A percentile compares a stretch with the other conserved stretches of the same genome.
These are phyloP conservation scores for Termitomyces sp. DNA, from an alignment of 768 basidiomycete species.

Conservation along the genomic window DNA sequence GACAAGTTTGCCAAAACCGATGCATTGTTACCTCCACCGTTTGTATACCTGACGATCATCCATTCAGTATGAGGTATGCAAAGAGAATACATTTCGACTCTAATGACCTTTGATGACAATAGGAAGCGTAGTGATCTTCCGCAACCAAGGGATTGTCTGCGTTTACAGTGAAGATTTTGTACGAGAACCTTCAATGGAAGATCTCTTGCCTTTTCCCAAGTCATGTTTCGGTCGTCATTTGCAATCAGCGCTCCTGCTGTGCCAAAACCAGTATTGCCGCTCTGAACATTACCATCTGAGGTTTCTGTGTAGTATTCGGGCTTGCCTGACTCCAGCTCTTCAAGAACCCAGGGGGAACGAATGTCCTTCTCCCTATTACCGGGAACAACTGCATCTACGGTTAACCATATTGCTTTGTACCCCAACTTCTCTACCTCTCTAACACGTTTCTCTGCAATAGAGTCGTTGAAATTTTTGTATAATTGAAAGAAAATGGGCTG, in stretches of 20 bases:
- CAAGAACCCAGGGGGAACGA: slow-evolving; percentile 53
- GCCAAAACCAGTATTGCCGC: slow-evolving; percentile 43
- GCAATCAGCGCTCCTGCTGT: slow-evolving; percentile 66
- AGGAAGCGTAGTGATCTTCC: slow-evolving; percentile 65
- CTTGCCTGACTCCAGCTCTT: slow-evolving; percentile 48
- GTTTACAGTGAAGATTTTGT: background rate
- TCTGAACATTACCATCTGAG: slow-evolving; percentile 28
- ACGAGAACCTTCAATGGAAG: background rate
- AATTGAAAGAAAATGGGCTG: slow-evolving; percentile 81
- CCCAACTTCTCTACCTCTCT: slow-evolving; percentile 68
- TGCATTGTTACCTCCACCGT: slow-evolving; percentile 55
- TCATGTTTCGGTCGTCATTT: slow-evolving; percentile 73
- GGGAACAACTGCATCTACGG: slow-evolving; percentile 84
- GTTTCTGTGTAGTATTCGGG: slow-evolving; percentile 24
- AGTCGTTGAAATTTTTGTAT: slow-evolving; percentile 76
- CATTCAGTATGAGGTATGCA: background rate
- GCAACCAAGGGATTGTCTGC: slow-evolving; percentile 76
- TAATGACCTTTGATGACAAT: slow-evolving; percentile 78
- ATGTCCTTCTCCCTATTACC: slow-evolving; percentile 80
- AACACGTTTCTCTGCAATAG: slow-evolving; percentile 64
- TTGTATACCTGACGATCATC: slow-evolving; percentile 54
- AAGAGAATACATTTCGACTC: background rate
- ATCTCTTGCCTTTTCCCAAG: slow-evolving; percentile 58
- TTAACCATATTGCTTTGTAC: slow-evolving; percentile 87
- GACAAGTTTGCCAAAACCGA: background rate